Base-by-base conservation (phyloP, 192 early-diverging fungal genomes). In the Backusella tarrabulga region DNA sequence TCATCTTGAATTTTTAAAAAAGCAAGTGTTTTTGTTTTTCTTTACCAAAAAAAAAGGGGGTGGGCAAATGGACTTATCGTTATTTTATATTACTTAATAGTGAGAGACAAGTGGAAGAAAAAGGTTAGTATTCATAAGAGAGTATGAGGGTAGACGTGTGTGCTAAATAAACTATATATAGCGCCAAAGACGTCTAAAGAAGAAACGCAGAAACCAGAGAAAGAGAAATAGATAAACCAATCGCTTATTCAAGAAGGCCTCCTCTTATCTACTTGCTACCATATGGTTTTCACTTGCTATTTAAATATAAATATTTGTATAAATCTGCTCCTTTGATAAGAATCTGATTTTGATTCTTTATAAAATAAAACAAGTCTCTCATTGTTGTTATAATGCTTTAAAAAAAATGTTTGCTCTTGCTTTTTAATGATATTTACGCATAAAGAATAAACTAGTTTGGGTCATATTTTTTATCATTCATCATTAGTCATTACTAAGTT, bases 61-160 rank as follows among this genome's bases (percentile, higher is more conserved):
- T 19, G 2, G 4, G 40, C 34, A n/a, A 36, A 36, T 68, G 19
- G 35, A 70, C 12, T 70, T 14, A 38, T 12, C 4, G 11, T 23
- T 38, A n/a, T 21, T 11, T 69, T 41, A 9, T 70, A 15, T 23
- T 17, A 17, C 42, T 17, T 12, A 7, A 21, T 70, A 70, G 68
- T 70, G 68, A 70, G 68, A 40, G n/a, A 23, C 2, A 70, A 70
- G 38, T 70, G 68, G 68, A 40, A 70, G 34, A 70, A 70, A 21
- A 70, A 70, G 68, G 36, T 69, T 63, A 63, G 56, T 63, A 63
- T 21, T 60, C 21, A 60, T 9, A 63, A 63, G 11, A 11, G n/a
- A 56, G 8, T 40, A 44, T 44, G 23, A 23, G 9, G 0, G 7
- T 21, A 54, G 21, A 63, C 3, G 12, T 23, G 26, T 29, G 21